phyloP scores from a whole-genome alignment of 805 yeast species.

The Ogataea glucozyma region DNA sequence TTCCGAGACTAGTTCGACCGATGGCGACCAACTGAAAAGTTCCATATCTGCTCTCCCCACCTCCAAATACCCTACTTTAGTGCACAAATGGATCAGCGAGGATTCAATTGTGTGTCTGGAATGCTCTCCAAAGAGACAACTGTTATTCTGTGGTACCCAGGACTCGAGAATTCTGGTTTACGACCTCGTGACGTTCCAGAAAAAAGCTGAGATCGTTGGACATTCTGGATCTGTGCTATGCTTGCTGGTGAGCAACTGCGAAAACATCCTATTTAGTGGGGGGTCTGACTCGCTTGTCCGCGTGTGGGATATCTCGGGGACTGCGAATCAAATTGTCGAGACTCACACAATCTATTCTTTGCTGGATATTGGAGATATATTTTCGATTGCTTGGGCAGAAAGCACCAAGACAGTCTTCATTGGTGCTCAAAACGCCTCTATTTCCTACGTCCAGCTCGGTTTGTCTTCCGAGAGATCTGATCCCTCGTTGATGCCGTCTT shows the following conservation, averaged over 20 bases:
- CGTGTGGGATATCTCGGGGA: conserved; percentile 69
- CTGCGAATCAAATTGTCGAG: conserved; percentile 11
- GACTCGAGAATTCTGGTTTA: conserved; percentile 74
- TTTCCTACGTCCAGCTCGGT: conserved; percentile 63
- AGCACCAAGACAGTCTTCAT: conserved; percentile 62
- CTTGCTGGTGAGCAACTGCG: conserved; percentile 54
- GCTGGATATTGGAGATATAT: conserved; percentile 91
- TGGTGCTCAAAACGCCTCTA: conserved; percentile 92
- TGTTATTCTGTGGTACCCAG: conserved; percentile 88
- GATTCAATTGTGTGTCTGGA: conserved; percentile 74
- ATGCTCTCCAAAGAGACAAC: conserved; percentile 55
- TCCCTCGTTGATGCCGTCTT: conserved; percentile 52
- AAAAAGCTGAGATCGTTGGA: conserved; percentile 53
- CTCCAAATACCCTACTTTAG: conserved; percentile 19
- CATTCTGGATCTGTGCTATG: conserved; percentile 77
- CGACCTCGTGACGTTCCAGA: conserved; percentile 65
- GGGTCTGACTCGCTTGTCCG: conserved; percentile 89
- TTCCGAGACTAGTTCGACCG: neutral
- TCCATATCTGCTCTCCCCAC: no score
- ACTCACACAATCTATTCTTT: conserved; percentile 78
- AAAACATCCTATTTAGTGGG: conserved; percentile 70
- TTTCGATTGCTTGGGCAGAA: conserved; percentile 73
- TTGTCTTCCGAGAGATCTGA: conserved; percentile 27
- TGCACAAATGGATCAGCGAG: conserved; percentile 74
- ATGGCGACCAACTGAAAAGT: neutral